Conservation (phyloP, 495 filamentous ascomycete species). For the Elaphomyces granulatus region DNA sequence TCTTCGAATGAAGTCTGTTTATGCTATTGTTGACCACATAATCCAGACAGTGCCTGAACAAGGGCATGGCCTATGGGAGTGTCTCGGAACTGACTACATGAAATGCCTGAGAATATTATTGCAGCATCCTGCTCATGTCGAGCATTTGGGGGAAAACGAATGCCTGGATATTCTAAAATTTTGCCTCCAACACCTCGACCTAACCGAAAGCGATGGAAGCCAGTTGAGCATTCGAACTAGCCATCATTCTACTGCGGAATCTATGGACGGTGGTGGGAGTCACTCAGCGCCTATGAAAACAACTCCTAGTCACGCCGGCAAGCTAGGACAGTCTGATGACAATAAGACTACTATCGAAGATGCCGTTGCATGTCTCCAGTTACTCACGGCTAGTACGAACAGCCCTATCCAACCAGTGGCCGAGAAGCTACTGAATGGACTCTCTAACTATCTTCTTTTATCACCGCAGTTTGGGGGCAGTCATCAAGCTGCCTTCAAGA, state of each 20-base stretch:
- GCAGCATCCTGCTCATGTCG: slow-evolving; percentile 58
- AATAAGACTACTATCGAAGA: slow-evolving; percentile 34
- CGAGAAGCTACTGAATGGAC: slow-evolving; percentile 39
- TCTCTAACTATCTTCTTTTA: slow-evolving; percentile 48
- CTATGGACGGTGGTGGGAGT: slow-evolving; percentile 14
- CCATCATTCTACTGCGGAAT: slow-evolving; percentile 16
- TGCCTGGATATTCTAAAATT: slow-evolving; percentile 61
- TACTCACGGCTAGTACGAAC: slow-evolving; percentile 52
- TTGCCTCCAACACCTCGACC: slow-evolving; percentile 29
- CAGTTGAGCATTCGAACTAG: slow-evolving; percentile 18
- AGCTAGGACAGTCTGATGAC: slow-evolving; percentile 14
- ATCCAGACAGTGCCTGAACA: slow-evolving; percentile 52
- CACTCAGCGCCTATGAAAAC: slow-evolving; percentile 21
- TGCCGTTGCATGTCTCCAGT: slow-evolving; percentile 49
- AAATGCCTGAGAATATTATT: slow-evolving; percentile 58
- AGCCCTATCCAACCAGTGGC: slow-evolving; percentile 51
- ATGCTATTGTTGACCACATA: slow-evolving; percentile 67
- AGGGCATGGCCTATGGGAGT: slow-evolving; percentile 46
- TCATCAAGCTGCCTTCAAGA: slow-evolving; percentile 56
- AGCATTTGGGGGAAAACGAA: slow-evolving; percentile 51
- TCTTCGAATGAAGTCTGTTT: slow-evolving; percentile 60
- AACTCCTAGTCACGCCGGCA: slow-evolving; percentile 16
- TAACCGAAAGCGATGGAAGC: slow-evolving; percentile 15
- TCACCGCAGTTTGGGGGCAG: slow-evolving; percentile 43
- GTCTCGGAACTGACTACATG: slow-evolving; percentile 63